Conservation (phyloP, 2,329 filamentous ascomycete species). For the Boeremia exigua region DNA sequence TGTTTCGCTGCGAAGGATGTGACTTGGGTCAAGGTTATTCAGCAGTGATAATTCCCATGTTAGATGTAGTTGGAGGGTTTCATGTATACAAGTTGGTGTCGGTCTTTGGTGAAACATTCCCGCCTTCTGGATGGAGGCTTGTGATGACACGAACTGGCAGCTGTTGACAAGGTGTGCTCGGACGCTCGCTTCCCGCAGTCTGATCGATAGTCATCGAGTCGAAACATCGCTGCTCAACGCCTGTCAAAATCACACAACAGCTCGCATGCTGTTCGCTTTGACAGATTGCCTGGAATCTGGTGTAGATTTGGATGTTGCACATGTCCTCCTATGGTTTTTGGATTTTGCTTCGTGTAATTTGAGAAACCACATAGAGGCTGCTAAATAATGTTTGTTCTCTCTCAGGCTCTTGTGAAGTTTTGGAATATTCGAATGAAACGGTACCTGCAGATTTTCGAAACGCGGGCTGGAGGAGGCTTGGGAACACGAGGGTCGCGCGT, state of each 20-base stretch:
- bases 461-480: constrained; percentile 15
- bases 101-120: constrained; percentile 24
- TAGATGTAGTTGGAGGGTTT: constrained; percentile 15
- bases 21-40: constrained; percentile 12
- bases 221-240: constrained; percentile 4
- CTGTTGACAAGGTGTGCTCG: constrained; percentile 30
- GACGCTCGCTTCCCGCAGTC: constrained; percentile 18
- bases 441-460: constrained; percentile 46
- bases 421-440: constrained; percentile 31
- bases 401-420: background rate
- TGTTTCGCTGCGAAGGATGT: constrained; percentile 24
- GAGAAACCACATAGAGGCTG: background rate
- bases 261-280: background rate
- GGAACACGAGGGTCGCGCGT: constrained; percentile 13
- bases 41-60: constrained; percentile 17
- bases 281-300: background rate
- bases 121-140: constrained; percentile 23
- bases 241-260: background rate
- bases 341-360: no score
- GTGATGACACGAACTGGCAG: constrained; percentile 22
- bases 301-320: no score
- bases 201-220: constrained; percentile 8
- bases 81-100: constrained; percentile 17
- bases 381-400: background rate
- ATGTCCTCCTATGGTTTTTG: no score